phyloP scores from a whole-genome alignment of 805 yeast species.

The Starmerella floris region DNA sequence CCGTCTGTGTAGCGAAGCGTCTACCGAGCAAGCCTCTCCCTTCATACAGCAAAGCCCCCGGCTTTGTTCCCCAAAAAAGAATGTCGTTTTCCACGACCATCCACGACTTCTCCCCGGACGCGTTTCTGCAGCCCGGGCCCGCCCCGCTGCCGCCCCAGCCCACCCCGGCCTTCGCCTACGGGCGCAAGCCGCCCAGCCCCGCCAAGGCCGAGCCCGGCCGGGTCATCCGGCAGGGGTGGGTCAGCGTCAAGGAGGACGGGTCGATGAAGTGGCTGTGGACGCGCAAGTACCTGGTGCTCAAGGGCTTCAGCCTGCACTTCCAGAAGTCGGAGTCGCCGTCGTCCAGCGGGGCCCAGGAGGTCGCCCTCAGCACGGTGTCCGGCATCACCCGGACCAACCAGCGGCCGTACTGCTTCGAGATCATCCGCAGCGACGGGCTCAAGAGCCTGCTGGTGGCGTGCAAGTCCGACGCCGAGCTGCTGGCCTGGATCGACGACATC shows the following conservation, averaged over 20 bases:
- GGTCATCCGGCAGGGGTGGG: slow-evolving; percentile 56
- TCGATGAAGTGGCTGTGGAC: slow-evolving; percentile 78
- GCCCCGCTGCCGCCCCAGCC: slow-evolving; percentile 19
- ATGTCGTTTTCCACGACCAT: slow-evolving; percentile 18
- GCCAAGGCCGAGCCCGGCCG: slow-evolving; percentile 1
- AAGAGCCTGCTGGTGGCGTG: slow-evolving; percentile 63
- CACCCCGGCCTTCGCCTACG: not conserved
- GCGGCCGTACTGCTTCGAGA: slow-evolving; percentile 71
- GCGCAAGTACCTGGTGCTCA: slow-evolving; percentile 65
- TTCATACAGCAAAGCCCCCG: no score
- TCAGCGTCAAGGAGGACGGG: slow-evolving; percentile 85
- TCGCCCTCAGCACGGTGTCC: slow-evolving; percentile 46
- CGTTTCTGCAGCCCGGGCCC: slow-evolving; percentile 21
- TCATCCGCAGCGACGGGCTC: slow-evolving; percentile 34
- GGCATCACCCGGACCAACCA: slow-evolving; percentile 55
- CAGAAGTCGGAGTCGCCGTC: slow-evolving; percentile 47
- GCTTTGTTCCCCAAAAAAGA: no score
- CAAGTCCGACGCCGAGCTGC: slow-evolving; percentile 64
- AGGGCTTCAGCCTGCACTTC: slow-evolving; percentile 60
- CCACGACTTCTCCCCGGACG: slow-evolving; percentile 18
- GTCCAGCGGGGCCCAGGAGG: slow-evolving; percentile 20
- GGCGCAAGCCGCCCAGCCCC: not conserved
- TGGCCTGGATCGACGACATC: slow-evolving; percentile 84
- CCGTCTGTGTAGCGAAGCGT: no score
- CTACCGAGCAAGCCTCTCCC: no score